Evolutionary conservation across 176 grass and related monocot genomes (phyloP), one percentile per base, ranked within the genome.

Genomic region (Tillandsia fasciculata): DNA sequence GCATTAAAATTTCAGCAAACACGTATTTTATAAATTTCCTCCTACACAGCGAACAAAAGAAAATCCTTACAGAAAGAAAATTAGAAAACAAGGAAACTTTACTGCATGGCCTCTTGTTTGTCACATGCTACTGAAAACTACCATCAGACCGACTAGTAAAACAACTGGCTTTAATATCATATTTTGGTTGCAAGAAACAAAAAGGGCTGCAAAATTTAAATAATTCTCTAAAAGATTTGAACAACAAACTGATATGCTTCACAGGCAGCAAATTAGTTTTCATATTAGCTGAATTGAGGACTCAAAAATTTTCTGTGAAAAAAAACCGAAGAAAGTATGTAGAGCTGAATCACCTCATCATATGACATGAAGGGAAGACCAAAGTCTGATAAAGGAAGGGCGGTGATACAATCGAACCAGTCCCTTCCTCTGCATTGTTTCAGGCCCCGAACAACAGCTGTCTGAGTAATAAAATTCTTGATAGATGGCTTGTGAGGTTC

Each of bases 391-490:
- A 97, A 87, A 52, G 86, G 77, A 65, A 87, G 77, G 57, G 82
- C 71, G 6, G 89, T 77, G 48, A 97, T 97, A 67, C 85, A 92
- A 65, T 97, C 94, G 72, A 92, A 97, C 94, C 94, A 97, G 74
- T 93, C 94, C 80, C 94, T 92, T 72, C 94, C 89, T 77, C 74
- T 83, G 65, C 94, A 97, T 76, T 92, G 72, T 72, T 83, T 78
- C 47, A 97, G 94, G 53, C 94, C 89, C 81, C 78, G 87, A 48
- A 97, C 69, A 83, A 93, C 64, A 67, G 82, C 82, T 48, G 82
- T 79, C 61, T 97, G 94, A 66, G 89, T 92, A 73, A 97, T 97
- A 76, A 97, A 97, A 82, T 97, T 97, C 72, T 76, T 86, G 64
- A 97, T 92, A 69, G 59, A 50, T 59, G 89, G 64, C 20, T 85